Evolutionary conservation across 2,329 filamentous ascomycete species (phyloP).

Genomic region (Pezicula radicicola): DNA sequence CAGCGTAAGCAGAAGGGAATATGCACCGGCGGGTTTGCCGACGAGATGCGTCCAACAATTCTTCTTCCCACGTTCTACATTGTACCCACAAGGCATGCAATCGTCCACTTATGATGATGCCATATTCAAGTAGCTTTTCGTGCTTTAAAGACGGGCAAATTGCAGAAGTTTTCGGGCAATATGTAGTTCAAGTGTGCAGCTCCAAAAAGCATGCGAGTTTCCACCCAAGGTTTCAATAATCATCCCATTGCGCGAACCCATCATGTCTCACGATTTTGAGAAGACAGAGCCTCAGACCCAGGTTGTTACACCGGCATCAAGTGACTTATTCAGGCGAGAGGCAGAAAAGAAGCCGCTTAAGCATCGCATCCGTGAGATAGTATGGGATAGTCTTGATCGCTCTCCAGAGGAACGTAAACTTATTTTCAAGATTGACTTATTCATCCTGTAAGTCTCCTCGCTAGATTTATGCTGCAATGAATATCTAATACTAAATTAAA

Average conservation of each 20-base stretch:
- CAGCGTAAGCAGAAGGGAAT: too few species aligned
- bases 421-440: constrained; percentile 51
- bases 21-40: too few species aligned
- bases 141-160: too few species aligned
- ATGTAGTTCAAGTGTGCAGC: too few species aligned
- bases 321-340: background rate
- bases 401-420: constrained; percentile 46
- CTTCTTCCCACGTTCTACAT: too few species aligned
- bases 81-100: too few species aligned
- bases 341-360: constrained; percentile 10
- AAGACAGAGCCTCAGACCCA: constrained; percentile 1
- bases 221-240: background rate
- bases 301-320: background rate
- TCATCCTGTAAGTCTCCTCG: constrained; percentile 40
- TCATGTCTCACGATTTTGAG: constrained; percentile 5
- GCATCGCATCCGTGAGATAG: constrained; percentile 15
- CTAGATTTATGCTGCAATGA: constrained; percentile 7
- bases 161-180: too few species aligned
- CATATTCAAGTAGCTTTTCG: too few species aligned
- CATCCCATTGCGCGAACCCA: background rate
- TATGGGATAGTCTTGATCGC: constrained; percentile 47
- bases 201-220: background rate
- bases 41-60: too few species aligned
- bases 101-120: too few species aligned
- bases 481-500: constrained; percentile 9